These are phyloP conservation scores for Penicillium salamii DNA, from an alignment of 495 filamentous ascomycete genomes.

Conservation along the genomic window DNA sequence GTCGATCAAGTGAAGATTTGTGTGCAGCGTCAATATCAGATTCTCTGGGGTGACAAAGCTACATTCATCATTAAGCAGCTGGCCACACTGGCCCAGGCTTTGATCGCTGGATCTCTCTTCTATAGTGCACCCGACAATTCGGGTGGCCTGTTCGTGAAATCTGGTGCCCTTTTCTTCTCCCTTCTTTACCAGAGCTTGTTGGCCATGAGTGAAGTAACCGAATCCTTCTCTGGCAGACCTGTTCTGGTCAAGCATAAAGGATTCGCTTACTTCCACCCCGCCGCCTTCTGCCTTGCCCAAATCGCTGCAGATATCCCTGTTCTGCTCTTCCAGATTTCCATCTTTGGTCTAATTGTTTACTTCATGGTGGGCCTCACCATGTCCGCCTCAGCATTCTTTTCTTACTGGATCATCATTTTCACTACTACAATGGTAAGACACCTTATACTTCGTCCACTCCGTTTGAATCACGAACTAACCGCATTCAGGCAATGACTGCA, in stretches of 20 bases:
- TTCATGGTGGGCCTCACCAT: constrained; percentile 61
- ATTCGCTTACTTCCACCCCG: constrained; percentile 73
- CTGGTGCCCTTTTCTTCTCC: constrained; percentile 65
- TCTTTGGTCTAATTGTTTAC: constrained; percentile 71
- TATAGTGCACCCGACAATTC: constrained; percentile 37
- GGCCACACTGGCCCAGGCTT: constrained; percentile 36
- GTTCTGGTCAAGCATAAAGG: constrained; percentile 74
- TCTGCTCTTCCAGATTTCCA: constrained; percentile 57
- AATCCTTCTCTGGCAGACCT: constrained; percentile 65
- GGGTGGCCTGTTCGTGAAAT: constrained; percentile 50
- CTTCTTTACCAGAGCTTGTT: constrained; percentile 71
- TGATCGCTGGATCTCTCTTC: constrained; percentile 43
- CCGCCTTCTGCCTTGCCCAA: constrained; percentile 68
- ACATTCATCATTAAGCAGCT: constrained; percentile 59
- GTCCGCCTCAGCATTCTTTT: constrained; percentile 52
- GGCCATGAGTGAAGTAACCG: constrained; percentile 67
- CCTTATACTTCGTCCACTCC: too few species aligned
- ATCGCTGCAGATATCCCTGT: constrained; percentile 69
- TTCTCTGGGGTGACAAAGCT: constrained; percentile 58
- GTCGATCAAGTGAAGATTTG: constrained; percentile 56
- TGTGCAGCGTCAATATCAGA: constrained; percentile 53
- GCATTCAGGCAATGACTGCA: constrained; percentile 43
- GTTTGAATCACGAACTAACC: constrained; percentile 4
- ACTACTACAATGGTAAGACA: constrained; percentile 29
- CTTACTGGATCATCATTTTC: constrained; percentile 48